Percentiles rank a stretch among this genome's conserved stretches.
phyloP scores from a whole-genome alignment of 495 filamentous ascomycete genomes.

The Podospora pseudoanserina region DNA sequence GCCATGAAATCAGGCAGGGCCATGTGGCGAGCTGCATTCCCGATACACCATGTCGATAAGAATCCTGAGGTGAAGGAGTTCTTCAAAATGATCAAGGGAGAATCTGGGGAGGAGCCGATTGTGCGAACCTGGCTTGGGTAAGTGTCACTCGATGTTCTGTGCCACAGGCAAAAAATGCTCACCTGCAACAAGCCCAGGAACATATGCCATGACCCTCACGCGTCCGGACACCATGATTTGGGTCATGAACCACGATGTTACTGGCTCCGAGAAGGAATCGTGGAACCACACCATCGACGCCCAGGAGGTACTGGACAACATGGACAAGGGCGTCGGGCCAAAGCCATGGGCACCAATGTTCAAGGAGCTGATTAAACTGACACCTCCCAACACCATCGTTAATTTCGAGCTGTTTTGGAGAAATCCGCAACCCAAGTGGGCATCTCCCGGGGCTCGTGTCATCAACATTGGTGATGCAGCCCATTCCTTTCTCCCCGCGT shows the following conservation, averaged over 20 bases:
- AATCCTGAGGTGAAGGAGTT: conserved; percentile 42
- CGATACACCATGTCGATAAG: conserved; percentile 38
- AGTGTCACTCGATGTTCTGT: conserved; percentile 12
- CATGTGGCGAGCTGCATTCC: conserved; percentile 51
- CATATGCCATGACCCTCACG: conserved; percentile 50
- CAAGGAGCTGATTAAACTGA: conserved; percentile 55
- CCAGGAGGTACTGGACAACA: conserved; percentile 52
- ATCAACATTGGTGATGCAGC: conserved; percentile 64
- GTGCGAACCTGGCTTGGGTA: conserved; percentile 43
- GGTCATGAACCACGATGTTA: conserved; percentile 56
- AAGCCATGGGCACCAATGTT: conserved; percentile 52
- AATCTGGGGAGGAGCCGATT: conserved; percentile 38
- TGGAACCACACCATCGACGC: conserved; percentile 52
- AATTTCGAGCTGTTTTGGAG: conserved; percentile 68
- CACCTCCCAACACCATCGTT: conserved; percentile 54
- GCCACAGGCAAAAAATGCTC: not conserved
- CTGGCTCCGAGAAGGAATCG: conserved; percentile 46
- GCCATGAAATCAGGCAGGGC: conserved; percentile 48
- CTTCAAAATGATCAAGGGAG: conserved; percentile 41
- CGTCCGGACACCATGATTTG: conserved; percentile 50
- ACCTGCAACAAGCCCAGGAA: conserved; percentile 38
- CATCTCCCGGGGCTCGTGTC: conserved; percentile 56
- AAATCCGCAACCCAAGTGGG: conserved; percentile 61
- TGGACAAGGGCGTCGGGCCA: conserved; percentile 44
- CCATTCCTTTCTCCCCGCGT: conserved; percentile 66